Evolutionary conservation across 169 alveolate genomes (phyloP).

Genomic region (Cryptosporidium parvum): DNA sequence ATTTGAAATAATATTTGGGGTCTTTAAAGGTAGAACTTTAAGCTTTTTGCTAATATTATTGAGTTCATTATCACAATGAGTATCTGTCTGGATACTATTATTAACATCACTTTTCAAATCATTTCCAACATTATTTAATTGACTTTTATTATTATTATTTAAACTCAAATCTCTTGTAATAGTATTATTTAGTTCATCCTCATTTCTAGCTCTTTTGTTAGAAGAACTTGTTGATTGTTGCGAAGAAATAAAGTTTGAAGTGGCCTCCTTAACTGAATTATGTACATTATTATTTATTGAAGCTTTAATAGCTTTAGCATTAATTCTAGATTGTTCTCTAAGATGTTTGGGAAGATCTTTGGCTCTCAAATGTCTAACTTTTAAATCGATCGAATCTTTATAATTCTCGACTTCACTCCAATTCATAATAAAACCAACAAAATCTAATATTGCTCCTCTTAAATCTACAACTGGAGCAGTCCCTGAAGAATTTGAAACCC

Average conservation of each 20-base stretch:
- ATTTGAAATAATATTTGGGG: slow-evolving; percentile 18
- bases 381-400: slow-evolving; percentile 68
- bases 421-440: slow-evolving; percentile 75
- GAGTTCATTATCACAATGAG: neutral
- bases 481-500: neutral
- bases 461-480: slow-evolving; percentile 66
- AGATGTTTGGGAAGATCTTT: slow-evolving; percentile 51
- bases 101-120: neutral
- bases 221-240: slow-evolving; percentile 71
- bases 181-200: neutral
- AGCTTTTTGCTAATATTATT: slow-evolving; percentile 8
- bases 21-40: slow-evolving; percentile 15
- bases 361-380: slow-evolving; percentile 55
- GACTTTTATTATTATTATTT: neutral
- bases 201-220: slow-evolving; percentile 60
- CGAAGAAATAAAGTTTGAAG: slow-evolving; percentile 53
- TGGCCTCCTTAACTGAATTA: slow-evolving; percentile 8
- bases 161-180: neutral
- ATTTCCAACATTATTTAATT: neutral
- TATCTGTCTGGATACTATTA: neutral
- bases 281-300: neutral
- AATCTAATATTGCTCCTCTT: slow-evolving; percentile 71
- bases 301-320: neutral
- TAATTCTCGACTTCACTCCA: slow-evolving; percentile 68
- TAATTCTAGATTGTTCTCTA: slow-evolving; percentile 36